Conservation (phyloP, 257 asterid genomes). For the Salvia hispanica region DNA sequence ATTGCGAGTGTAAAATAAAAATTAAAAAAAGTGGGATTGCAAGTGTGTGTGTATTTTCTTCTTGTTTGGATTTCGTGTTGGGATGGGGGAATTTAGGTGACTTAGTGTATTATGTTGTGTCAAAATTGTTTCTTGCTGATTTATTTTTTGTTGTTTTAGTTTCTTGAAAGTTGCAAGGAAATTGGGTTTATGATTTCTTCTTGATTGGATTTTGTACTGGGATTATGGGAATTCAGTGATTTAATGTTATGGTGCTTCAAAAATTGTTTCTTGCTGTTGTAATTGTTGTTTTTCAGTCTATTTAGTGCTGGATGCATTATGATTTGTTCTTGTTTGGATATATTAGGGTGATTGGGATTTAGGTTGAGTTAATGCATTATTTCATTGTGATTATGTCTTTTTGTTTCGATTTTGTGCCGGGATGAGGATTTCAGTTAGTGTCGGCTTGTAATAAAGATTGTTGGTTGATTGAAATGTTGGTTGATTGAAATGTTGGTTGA, state of each 20-base stretch:
- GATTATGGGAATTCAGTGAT: conserved; percentile 27
- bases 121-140: not conserved
- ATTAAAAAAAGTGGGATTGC: too few relatives aligned
- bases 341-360: not conserved
- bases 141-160: not conserved
- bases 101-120: too few relatives aligned
- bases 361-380: not conserved
- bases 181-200: not conserved
- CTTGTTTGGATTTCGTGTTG: too few relatives aligned
- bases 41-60: too few relatives aligned
- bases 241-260: not conserved
- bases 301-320: not conserved
- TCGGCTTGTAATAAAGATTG: conserved; percentile 2
- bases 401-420: too few relatives aligned
- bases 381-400: not conserved
- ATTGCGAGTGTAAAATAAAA: too few relatives aligned
- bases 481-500: too few relatives aligned
- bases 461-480: too few relatives aligned
- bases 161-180: not conserved
- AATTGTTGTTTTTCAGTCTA: not conserved
- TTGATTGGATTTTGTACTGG: not conserved
- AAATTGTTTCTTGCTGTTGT: conserved; percentile 4
- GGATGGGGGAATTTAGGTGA: too few relatives aligned
- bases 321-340: too few relatives aligned
- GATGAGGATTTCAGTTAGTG: not conserved